Evolutionary conservation across 148 eudicot genomes (phyloP).

Genomic region (Rhododendron kiyosumense): DNA sequence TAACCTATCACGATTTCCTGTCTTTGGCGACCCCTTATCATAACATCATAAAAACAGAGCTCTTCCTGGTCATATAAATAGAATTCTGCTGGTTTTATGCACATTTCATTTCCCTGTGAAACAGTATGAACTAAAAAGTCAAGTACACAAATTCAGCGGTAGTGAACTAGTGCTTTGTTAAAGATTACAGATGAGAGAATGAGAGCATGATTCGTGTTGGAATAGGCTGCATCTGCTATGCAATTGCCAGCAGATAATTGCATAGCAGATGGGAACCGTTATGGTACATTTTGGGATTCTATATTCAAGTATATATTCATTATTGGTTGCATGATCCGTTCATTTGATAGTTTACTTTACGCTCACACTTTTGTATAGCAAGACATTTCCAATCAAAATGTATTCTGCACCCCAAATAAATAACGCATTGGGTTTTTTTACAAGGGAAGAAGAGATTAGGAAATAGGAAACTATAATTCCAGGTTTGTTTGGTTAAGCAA

Average conservation of each 20-base stretch:
- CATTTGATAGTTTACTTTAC: not conserved
- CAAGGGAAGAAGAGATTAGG: not conserved
- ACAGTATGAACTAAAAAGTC: not conserved
- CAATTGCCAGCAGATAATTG: not conserved
- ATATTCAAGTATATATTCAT: not conserved
- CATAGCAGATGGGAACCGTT: not conserved
- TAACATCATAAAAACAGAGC: constrained; percentile 66
- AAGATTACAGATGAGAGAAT: not conserved
- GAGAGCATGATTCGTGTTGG: not conserved
- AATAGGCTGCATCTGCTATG: not conserved
- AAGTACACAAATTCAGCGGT: not conserved
- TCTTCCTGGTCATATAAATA: constrained; percentile 83
- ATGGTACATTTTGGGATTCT: not conserved
- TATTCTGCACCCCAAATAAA: not conserved
- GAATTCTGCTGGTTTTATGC: constrained; percentile 87
- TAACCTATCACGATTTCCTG: constrained; percentile 80
- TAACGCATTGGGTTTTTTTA: not conserved
- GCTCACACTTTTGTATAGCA: not conserved
- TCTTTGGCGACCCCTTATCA: constrained; percentile 81
- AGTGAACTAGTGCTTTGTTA: not conserved
- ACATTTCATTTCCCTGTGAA: constrained; percentile 88
- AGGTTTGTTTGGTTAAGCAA: not conserved
- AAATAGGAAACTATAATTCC: not conserved
- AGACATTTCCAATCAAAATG: not conserved
- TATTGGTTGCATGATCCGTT: not conserved